These are phyloP conservation scores for Polyplosphaeria fusca DNA, from an alignment of 495 filamentous ascomycete species.

Conservation along the genomic window DNA sequence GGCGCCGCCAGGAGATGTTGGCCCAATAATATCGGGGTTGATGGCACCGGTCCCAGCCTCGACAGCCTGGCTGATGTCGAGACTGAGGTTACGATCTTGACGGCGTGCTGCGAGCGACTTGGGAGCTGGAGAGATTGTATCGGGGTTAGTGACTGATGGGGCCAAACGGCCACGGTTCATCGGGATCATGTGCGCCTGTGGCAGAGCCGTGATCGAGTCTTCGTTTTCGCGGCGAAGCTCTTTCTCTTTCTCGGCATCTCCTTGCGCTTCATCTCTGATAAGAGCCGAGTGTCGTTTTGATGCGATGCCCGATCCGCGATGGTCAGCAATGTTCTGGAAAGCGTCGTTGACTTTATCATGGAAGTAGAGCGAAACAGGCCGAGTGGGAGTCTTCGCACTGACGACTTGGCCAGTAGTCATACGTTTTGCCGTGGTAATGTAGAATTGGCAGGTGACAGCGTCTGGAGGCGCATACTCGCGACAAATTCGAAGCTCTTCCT, in stretches of 20 bases:
- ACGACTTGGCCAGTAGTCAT: constrained; percentile 44
- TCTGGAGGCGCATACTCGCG: constrained; percentile 78
- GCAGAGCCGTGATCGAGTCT: constrained; percentile 79
- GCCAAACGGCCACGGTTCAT: constrained; percentile 27
- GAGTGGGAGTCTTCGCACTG: constrained; percentile 49
- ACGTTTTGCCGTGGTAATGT: constrained; percentile 72
- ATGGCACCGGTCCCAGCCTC: constrained; percentile 29
- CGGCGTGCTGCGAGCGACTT: constrained; percentile 28
- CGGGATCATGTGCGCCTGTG: constrained; percentile 50
- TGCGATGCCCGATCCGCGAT: constrained; percentile 44
- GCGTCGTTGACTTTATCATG: constrained; percentile 83
- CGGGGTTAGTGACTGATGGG: constrained; percentile 34
- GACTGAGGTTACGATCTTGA: constrained; percentile 35
- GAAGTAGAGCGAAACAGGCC: constrained; percentile 63
- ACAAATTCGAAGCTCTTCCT: constrained; percentile 88
- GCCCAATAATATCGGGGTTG: constrained; percentile 18
- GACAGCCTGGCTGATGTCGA: constrained; percentile 37
- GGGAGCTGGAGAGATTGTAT: constrained; percentile 6
- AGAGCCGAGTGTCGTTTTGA: constrained; percentile 64
- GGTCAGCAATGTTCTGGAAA: constrained; percentile 74
- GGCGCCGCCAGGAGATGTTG: constrained; percentile 41
- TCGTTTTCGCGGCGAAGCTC: constrained; percentile 82
- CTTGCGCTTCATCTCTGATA: constrained; percentile 74
- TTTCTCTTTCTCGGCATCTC: constrained; percentile 72
- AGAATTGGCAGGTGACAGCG: constrained; percentile 89